phyloP scores from a whole-genome alignment of 768 basidiomycete species.

The Crassisporium funariophilum region DNA sequence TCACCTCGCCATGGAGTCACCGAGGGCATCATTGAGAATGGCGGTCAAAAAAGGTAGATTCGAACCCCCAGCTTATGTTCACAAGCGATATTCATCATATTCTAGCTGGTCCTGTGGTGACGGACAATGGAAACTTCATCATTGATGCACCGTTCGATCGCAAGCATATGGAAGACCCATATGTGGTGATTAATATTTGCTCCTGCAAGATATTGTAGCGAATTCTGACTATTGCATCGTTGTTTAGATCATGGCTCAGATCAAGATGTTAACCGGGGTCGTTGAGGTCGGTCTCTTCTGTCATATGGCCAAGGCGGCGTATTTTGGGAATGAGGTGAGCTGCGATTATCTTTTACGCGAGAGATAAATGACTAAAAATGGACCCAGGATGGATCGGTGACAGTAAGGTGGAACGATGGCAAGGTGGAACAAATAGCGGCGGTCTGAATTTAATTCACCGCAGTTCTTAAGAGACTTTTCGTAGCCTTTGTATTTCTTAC shows the following conservation, averaged over 20 bases:
- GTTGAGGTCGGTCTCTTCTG: slow-evolving; percentile 99
- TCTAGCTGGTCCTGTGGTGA: slow-evolving; percentile 88
- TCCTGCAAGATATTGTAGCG: neutral
- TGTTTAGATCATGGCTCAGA: slow-evolving; percentile 66
- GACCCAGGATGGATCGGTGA: slow-evolving; percentile 68
- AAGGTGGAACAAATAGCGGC: slow-evolving; percentile 17
- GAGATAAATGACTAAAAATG: slow-evolving; percentile 1
- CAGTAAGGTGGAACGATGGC: slow-evolving; percentile 59
- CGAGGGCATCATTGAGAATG: slow-evolving; percentile 85
- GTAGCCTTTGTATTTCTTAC: slow-evolving; percentile 6
- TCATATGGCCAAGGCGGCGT: slow-evolving; percentile 90
- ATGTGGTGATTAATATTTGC: slow-evolving; percentile 42
- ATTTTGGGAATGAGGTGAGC: slow-evolving; percentile 85
- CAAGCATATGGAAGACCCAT: slow-evolving; percentile 68
- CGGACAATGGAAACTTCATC: slow-evolving; percentile 97
- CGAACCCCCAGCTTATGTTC: neutral
- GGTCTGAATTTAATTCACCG: too few relatives aligned
- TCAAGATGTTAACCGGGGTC: slow-evolving; percentile 96
- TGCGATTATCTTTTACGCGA: neutral
- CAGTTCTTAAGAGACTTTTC: too few relatives aligned
- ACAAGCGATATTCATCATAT: neutral
- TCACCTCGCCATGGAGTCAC: slow-evolving; percentile 58
- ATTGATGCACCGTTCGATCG: slow-evolving; percentile 92
- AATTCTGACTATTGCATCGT: slow-evolving; percentile 1
- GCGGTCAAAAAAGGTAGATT: slow-evolving; percentile 71